Evolutionary conservation across 2,329 filamentous ascomycete genomes (phyloP).

Genomic region (Ophiosphaerella narmari): DNA sequence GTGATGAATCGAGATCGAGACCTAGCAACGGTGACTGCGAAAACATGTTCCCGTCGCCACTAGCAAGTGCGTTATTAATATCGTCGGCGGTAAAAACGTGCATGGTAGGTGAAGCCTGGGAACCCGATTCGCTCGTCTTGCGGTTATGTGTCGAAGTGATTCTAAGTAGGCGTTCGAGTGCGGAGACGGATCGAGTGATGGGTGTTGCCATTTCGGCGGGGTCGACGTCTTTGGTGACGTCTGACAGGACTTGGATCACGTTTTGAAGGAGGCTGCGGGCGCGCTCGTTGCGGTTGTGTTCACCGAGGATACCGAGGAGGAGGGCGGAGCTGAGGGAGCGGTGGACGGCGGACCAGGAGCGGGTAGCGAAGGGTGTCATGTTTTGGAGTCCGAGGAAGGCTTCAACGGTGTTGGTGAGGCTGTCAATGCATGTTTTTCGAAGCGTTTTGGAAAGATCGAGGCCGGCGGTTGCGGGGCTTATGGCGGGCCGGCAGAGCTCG

Average conservation of each 20-base stretch:
- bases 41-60: conserved; percentile 36
- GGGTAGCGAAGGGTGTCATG: conserved; percentile 52
- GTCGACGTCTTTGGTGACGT: conserved; percentile 54
- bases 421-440: conserved; percentile 60
- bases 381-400: conserved; percentile 64
- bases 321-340: conserved; percentile 52
- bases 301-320: conserved; percentile 52
- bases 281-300: conserved; percentile 51
- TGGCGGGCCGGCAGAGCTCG: conserved; percentile 64
- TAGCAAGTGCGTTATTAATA: conserved; percentile 41
- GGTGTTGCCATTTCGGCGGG: conserved; percentile 54
- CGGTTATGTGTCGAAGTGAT: conserved; percentile 27
- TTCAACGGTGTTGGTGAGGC: conserved; percentile 62
- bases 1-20: conserved; percentile 49
- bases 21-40: conserved; percentile 43
- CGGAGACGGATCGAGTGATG: conserved; percentile 53
- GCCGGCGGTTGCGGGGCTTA: conserved; percentile 57
- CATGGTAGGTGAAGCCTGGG: conserved; percentile 37
- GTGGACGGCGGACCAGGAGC: conserved; percentile 51
- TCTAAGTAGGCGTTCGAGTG: conserved; percentile 50
- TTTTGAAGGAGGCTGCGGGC: conserved; percentile 52
- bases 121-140: conserved; percentile 35
- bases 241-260: conserved; percentile 52
- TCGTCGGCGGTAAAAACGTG: conserved; percentile 44
- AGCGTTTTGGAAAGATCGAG: conserved; percentile 53